Conservation (phyloP, 164 flowering plant genomes). For the Magnolia changhungtana region DNA sequence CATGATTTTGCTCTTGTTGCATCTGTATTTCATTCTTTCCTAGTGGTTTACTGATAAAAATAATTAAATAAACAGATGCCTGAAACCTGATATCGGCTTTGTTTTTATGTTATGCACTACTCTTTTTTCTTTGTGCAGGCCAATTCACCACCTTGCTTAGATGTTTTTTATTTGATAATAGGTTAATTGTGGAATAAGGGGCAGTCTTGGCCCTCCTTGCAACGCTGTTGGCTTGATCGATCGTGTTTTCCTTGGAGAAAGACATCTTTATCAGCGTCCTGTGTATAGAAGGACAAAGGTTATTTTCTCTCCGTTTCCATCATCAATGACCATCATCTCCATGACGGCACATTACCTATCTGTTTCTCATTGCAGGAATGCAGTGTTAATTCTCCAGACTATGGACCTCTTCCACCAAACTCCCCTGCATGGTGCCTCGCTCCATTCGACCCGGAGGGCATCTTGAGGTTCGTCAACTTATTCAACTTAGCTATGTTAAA, state of each 20-base stretch:
- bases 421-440: slow-evolving; percentile 86
- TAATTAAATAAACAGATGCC: not conserved
- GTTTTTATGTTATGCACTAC: not conserved
- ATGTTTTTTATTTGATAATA: slow-evolving; percentile 12
- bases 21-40: not conserved
- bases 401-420: slow-evolving; percentile 71
- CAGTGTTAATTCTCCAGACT: slow-evolving; percentile 79
- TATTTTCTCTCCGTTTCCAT: not conserved
- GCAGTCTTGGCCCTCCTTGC: slow-evolving; percentile 76
- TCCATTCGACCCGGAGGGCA: slow-evolving; percentile 85
- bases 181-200: slow-evolving; percentile 77
- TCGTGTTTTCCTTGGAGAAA: slow-evolving; percentile 57
- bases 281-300: slow-evolving; percentile 78
- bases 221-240: slow-evolving; percentile 80
- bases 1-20: not conserved
- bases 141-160: slow-evolving; percentile 2
- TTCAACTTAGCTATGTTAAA: not conserved
- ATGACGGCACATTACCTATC: not conserved
- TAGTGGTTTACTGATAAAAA: no score
- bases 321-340: not conserved
- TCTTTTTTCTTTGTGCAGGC: not conserved
- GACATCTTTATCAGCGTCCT: slow-evolving; percentile 74
- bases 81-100: not conserved
- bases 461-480: slow-evolving; percentile 48
- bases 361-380: slow-evolving; percentile 48